Conservation (phyloP, 2,329 filamentous ascomycete species). For the Colletotrichum paranaense region DNA sequence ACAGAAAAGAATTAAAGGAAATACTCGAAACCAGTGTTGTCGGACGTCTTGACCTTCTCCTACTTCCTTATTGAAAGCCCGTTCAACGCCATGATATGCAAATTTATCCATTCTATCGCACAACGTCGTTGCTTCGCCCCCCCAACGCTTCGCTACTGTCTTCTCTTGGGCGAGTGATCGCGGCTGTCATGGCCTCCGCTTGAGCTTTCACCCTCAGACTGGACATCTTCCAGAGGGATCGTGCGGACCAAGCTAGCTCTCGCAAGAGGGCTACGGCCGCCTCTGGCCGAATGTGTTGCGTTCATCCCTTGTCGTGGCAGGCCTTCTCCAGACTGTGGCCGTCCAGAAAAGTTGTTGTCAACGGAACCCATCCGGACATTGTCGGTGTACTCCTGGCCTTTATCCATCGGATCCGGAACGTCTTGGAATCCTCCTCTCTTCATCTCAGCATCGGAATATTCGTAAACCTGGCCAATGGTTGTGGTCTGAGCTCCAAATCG, state of each 20-base stretch:
- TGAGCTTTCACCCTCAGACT: slow-evolving; percentile 43
- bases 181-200: slow-evolving; percentile 21
- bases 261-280: slow-evolving; percentile 52
- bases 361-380: slow-evolving; percentile 39
- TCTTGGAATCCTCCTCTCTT: slow-evolving; percentile 32
- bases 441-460: slow-evolving; percentile 57
- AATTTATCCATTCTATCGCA: slow-evolving; percentile 6
- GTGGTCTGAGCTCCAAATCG: slow-evolving; percentile 36
- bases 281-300: slow-evolving; percentile 34
- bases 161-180: slow-evolving; percentile 18
- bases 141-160: background rate
- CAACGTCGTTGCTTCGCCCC: background rate
- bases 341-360: slow-evolving; percentile 33
- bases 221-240: slow-evolving; percentile 43
- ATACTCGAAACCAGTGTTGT: background rate
- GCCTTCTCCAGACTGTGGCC: slow-evolving; percentile 36
- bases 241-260: slow-evolving; percentile 47
- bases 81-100: slow-evolving; percentile 15
- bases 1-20: background rate
- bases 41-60: background rate
- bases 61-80: background rate
- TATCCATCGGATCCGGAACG: slow-evolving; percentile 1
- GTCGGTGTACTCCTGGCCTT: slow-evolving; percentile 29
- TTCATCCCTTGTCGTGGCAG: slow-evolving; percentile 40
- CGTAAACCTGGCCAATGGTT: slow-evolving; percentile 59